These are phyloP conservation scores for Suillus luteus DNA, from an alignment of 768 basidiomycete species.

Conservation along the genomic window DNA sequence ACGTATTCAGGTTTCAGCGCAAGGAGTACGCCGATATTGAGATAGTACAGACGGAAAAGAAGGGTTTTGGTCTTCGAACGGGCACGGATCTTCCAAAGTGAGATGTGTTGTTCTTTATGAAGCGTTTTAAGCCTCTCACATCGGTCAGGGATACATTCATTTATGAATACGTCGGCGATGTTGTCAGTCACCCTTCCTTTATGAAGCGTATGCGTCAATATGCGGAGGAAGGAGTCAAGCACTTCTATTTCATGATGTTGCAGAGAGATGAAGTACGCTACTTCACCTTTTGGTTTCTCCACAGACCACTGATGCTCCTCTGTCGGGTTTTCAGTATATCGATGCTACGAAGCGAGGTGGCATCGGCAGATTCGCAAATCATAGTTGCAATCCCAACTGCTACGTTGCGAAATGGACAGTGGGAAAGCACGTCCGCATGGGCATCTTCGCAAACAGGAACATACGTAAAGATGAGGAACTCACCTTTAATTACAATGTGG, in stretches of 20 bases:
- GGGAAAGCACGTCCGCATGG: constrained; percentile 89
- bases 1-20: constrained; percentile 71
- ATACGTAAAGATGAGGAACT: constrained; percentile 84
- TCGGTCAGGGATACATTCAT: constrained; percentile 80
- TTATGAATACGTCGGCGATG: constrained; percentile 98
- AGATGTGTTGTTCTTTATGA: constrained; percentile 23
- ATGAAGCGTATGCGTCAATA: constrained; percentile 94
- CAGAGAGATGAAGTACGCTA: constrained; percentile 90
- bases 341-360: constrained; percentile 98
- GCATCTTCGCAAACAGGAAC: constrained; percentile 88
- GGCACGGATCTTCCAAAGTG: constrained; percentile 66
- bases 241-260: constrained; percentile 99
- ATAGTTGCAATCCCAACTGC: constrained; percentile 96
- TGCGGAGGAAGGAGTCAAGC: constrained; percentile 87
- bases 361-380: constrained; percentile 96
- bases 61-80: constrained; percentile 91
- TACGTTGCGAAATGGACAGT: constrained; percentile 99
- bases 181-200: constrained; percentile 85
- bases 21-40: constrained; percentile 84
- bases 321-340: constrained; percentile 66
- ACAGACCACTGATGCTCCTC: neutral
- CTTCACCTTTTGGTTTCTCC: neutral
- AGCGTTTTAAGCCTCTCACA: constrained; percentile 12
- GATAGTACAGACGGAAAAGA: constrained; percentile 92
- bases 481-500: constrained; percentile 99